These are phyloP conservation scores for Fusarium hostae DNA, from an alignment of 2,329 filamentous ascomycete genomes.

Conservation along the genomic window DNA sequence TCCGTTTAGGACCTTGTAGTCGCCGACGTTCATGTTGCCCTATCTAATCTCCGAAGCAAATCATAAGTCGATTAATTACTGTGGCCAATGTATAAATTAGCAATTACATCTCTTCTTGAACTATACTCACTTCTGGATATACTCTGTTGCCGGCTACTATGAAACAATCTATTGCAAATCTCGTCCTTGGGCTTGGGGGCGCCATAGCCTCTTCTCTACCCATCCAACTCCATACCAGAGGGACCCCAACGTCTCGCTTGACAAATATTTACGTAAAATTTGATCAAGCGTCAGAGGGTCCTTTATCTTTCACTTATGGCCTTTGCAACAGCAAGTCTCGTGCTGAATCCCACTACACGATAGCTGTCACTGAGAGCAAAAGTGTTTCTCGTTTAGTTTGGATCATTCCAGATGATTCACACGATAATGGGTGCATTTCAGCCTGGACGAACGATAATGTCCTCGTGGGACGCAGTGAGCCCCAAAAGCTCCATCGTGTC, in stretches of 20 bases:
- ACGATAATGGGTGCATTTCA: background rate
- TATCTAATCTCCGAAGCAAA: background rate
- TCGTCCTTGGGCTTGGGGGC: background rate
- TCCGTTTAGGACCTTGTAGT: background rate
- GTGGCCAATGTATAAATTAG: background rate
- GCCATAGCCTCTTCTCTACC: conserved; percentile 1
- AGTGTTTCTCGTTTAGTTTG: background rate
- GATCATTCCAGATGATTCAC: background rate
- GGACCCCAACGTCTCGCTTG: background rate
- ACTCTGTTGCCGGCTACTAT: background rate
- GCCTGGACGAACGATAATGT: background rate
- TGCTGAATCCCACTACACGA: conserved; percentile 1
- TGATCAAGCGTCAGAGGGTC: background rate
- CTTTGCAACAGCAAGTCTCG: background rate
- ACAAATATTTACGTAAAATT: conserved; percentile 1
- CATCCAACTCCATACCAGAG: background rate
- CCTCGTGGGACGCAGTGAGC: background rate
- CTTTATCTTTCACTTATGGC: conserved; percentile 1
- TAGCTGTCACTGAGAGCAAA: background rate
- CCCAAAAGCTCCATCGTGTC: background rate
- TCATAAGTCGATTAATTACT: fast-evolving
- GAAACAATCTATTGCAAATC: background rate
- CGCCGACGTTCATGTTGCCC: background rate
- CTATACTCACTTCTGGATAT: background rate
- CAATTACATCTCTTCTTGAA: too few relatives aligned